These are phyloP conservation scores for Penicillium sumatraense DNA, from an alignment of 2,329 filamentous ascomycete genomes.

Conservation along the genomic window DNA sequence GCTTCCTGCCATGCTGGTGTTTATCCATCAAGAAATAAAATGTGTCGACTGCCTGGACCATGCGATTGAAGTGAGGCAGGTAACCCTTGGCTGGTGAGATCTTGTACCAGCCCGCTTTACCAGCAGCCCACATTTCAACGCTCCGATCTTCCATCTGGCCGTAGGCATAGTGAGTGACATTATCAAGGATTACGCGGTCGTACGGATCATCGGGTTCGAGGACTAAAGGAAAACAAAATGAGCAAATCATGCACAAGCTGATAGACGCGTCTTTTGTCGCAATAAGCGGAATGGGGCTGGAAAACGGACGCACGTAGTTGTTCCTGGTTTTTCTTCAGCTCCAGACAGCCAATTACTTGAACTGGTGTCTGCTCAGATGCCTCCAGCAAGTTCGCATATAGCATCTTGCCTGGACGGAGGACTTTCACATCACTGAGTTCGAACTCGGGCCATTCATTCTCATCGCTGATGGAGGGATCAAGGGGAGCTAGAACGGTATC, in stretches of 20 bases:
- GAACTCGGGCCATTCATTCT: constrained; percentile 66
- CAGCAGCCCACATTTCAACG: constrained; percentile 64
- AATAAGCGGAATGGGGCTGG: constrained; percentile 9
- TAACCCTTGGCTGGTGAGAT: constrained; percentile 60
- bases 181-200: constrained; percentile 52
- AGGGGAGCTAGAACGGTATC: constrained; percentile 51
- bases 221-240: constrained; percentile 29
- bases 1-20: constrained; percentile 48
- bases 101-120: constrained; percentile 66
- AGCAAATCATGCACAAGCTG: constrained; percentile 3
- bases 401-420: constrained; percentile 52
- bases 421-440: constrained; percentile 60
- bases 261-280: background rate
- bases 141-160: constrained; percentile 60
- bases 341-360: constrained; percentile 58
- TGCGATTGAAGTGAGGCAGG: constrained; percentile 57
- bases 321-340: constrained; percentile 51
- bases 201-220: constrained; percentile 44
- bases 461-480: constrained; percentile 50
- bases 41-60: constrained; percentile 63
- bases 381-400: constrained; percentile 59
- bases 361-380: constrained; percentile 61
- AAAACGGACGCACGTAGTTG: constrained; percentile 40
- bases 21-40: constrained; percentile 67
- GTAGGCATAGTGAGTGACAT: constrained; percentile 55